A percentile compares a stretch with the other conserved stretches of the same genome.
phyloP scores from a whole-genome alignment of 768 basidiomycete genomes.

The Ephemerocybe angulata region DNA sequence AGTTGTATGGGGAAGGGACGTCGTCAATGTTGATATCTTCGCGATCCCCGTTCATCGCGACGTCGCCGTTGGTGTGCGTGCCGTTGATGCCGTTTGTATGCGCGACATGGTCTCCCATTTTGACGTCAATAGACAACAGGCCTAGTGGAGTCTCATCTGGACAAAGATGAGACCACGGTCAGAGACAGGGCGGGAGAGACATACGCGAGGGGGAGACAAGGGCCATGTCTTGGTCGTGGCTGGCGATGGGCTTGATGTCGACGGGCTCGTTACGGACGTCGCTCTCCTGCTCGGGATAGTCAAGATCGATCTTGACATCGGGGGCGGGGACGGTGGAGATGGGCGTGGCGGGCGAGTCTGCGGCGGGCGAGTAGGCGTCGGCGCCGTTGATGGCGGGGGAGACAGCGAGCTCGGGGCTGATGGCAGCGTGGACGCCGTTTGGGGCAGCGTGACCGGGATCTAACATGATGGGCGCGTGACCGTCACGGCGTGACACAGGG shows the following conservation, averaged over 20 bases:
- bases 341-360: conserved; percentile 60
- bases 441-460: conserved; percentile 34
- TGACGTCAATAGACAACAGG: conserved; percentile 43
- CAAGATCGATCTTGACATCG: conserved; percentile 62
- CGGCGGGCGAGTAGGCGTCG: conserved; percentile 36
- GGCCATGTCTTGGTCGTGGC: conserved; percentile 39
- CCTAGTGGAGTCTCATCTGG: conserved; percentile 1
- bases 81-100: conserved; percentile 32
- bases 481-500: conserved; percentile 61
- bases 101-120: conserved; percentile 45
- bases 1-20: conserved; percentile 27
- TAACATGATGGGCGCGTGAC: conserved; percentile 69
- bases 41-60: conserved; percentile 39
- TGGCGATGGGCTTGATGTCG: conserved; percentile 43
- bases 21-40: conserved; percentile 35
- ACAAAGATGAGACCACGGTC: conserved; percentile 13
- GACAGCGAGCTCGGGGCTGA: conserved; percentile 29
- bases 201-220: conserved; percentile 37
- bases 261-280: conserved; percentile 63
- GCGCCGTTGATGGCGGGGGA: conserved; percentile 39
- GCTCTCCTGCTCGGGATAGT: conserved; percentile 61
- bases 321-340: conserved; percentile 45
- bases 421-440: conserved; percentile 39
- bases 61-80: conserved; percentile 28
- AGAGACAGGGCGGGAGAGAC: neutral